Percentiles rank a stretch among this genome's conserved stretches.
These are phyloP conservation scores for Lachnellula occidentalis DNA, from an alignment of 2,329 filamentous ascomycete species.

Conservation along the genomic window DNA sequence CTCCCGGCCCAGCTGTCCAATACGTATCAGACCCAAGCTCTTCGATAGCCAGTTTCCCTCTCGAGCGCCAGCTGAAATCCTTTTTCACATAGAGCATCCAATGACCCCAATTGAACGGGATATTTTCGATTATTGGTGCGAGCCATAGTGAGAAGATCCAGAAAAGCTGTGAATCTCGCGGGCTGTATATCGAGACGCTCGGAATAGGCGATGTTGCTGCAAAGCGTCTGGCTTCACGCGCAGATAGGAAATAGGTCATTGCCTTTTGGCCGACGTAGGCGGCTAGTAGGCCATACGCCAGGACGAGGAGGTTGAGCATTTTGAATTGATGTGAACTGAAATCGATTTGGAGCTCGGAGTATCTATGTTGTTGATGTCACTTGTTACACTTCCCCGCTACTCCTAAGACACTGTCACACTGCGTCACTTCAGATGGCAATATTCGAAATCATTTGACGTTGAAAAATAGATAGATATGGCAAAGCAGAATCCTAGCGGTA, in stretches of 20 bases:
- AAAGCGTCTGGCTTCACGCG: neutral
- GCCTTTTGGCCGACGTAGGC: neutral
- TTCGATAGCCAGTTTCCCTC: constrained; percentile 7
- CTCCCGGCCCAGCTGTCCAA: constrained; percentile 12
- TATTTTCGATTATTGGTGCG: constrained; percentile 7
- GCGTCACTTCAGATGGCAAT: no score
- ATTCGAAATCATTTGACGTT: no score
- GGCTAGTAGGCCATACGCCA: neutral
- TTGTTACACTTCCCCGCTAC: no score
- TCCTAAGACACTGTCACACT: no score
- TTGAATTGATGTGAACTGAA: neutral
- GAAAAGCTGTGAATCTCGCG: constrained; percentile 4
- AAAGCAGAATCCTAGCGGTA: no score
- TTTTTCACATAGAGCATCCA: constrained; percentile 12
- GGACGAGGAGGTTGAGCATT: neutral
- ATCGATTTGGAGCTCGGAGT: neutral
- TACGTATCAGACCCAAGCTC: constrained; percentile 15
- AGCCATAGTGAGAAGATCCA: constrained; percentile 14
- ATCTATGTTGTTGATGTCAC: no score
- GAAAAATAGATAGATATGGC: no score
- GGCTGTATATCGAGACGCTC: constrained; percentile 6
- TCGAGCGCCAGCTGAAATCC: constrained; percentile 12
- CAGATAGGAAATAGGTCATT: neutral
- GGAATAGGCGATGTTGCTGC: constrained; percentile 7
- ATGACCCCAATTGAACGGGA: constrained; percentile 14